Conservation (phyloP, 2,329 filamentous ascomycete genomes). For the Neonectria hederae region DNA sequence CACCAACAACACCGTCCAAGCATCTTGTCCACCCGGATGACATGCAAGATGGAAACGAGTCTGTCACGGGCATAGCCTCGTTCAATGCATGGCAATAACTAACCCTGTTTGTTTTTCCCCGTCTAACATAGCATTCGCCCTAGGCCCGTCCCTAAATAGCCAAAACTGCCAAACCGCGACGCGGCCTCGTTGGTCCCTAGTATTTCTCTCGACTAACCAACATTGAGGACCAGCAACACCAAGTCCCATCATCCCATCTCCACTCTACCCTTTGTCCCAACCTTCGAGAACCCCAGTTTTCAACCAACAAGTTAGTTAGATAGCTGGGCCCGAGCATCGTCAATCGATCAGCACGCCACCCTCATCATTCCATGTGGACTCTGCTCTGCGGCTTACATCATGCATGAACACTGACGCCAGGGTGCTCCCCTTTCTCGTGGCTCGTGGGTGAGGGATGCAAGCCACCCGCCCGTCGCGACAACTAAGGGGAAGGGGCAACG, state of each 20-base stretch:
- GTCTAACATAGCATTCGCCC: too few relatives aligned
- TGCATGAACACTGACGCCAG: not conserved
- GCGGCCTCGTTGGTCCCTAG: too few relatives aligned
- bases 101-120: not conserved
- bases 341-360: conserved; percentile 17
- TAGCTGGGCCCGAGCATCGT: not conserved
- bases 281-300: not conserved
- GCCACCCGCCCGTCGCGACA: conserved; percentile 1
- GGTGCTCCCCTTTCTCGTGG: not conserved
- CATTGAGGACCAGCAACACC: not conserved
- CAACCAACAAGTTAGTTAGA: not conserved
- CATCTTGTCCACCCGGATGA: not conserved
- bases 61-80: not conserved
- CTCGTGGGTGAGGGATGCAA: not conserved
- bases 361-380: not conserved
- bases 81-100: not conserved
- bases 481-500: not conserved
- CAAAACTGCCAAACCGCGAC: not conserved
- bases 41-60: not conserved
- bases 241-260: not conserved
- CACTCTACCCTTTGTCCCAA: not conserved
- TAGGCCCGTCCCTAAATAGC: not conserved
- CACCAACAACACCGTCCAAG: not conserved
- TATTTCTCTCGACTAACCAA: too few relatives aligned
- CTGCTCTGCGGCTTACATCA: conserved; percentile 6